A percentile compares a stretch with the other conserved stretches of the same genome.
phyloP scores from a whole-genome alignment of 345 rosid species.

The Citrus australasica region DNA sequence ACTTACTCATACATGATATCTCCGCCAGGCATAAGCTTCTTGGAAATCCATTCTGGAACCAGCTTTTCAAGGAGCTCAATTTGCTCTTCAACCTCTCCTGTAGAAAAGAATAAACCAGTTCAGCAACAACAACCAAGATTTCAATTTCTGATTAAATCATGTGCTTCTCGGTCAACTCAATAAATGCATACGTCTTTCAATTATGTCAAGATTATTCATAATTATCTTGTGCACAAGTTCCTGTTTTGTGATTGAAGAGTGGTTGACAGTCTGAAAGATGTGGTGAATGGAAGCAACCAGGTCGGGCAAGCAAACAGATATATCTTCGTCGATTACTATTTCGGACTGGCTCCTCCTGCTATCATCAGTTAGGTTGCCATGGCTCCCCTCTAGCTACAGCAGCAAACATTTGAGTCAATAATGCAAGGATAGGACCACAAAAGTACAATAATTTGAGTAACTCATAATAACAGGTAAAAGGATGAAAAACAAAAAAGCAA shows the following conservation, averaged over 20 bases:
- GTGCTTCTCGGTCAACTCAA: background rate
- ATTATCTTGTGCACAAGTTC: conserved; percentile 54
- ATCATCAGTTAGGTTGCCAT: background rate
- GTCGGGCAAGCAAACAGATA: conserved; percentile 27
- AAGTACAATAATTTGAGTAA: background rate
- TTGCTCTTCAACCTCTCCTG: conserved; percentile 54
- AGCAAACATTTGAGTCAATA: background rate
- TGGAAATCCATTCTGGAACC: conserved; percentile 49
- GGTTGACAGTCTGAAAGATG: conserved; percentile 32
- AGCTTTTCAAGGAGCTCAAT: conserved; percentile 44
- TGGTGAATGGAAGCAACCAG: conserved; percentile 36
- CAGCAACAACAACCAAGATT: background rate
- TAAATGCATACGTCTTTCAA: conserved; percentile 35
- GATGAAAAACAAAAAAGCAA: background rate
- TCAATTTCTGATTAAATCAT: background rate
- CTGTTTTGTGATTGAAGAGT: conserved; percentile 44
- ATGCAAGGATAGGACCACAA: background rate
- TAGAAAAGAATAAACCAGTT: background rate
- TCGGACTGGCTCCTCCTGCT: background rate
- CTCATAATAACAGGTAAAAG: background rate
- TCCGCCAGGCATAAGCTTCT: conserved; percentile 32
- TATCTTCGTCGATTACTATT: conserved; percentile 10
- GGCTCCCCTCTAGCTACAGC: conserved; percentile 13
- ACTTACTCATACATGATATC: conserved; percentile 40
- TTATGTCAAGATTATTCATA: conserved; percentile 32